phyloP scores from a whole-genome alignment of 441 rosid species.

The Eruca vesicaria region DNA sequence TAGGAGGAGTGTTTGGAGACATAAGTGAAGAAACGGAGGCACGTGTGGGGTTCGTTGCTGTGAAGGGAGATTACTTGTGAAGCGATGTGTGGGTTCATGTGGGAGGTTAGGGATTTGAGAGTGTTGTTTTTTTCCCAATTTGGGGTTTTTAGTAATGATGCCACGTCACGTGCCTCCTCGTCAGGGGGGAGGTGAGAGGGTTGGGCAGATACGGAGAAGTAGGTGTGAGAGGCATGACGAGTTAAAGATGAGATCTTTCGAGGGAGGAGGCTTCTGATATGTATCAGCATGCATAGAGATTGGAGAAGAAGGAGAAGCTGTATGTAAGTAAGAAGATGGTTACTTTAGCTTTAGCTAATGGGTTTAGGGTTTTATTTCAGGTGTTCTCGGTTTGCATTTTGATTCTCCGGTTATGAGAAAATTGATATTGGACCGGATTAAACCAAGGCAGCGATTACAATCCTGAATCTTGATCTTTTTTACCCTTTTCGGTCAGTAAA shows the following conservation, averaged over 20 bases:
- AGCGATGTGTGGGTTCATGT: slow-evolving; percentile 43
- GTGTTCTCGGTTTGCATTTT: neutral
- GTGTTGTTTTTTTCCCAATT: slow-evolving; percentile 38
- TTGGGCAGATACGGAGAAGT: slow-evolving; percentile 23
- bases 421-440: neutral
- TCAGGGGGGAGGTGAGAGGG: slow-evolving; percentile 6
- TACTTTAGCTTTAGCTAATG: neutral
- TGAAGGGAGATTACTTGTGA: slow-evolving; percentile 40
- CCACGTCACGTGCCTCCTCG: slow-evolving; percentile 24
- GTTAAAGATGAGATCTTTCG: slow-evolving; percentile 27
- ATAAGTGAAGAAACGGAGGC: slow-evolving; percentile 45
- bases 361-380: slow-evolving; percentile 7
- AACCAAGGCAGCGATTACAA: neutral
- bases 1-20: slow-evolving; percentile 46
- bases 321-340: neutral
- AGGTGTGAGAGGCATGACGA: slow-evolving; percentile 9
- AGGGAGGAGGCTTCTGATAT: slow-evolving; percentile 13
- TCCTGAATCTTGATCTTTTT: no score
- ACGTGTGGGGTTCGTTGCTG: slow-evolving; percentile 13
- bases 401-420: slow-evolving; percentile 2
- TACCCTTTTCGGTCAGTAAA: no score
- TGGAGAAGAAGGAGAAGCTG: neutral
- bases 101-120: slow-evolving; percentile 42
- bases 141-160: slow-evolving; percentile 30
- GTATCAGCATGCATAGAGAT: slow-evolving; percentile 34